Evolutionary conservation across 495 filamentous ascomycete species (phyloP), one percentile per base, ranked within the genome.

Genomic region (Massariosphaeria phaeospora): DNA sequence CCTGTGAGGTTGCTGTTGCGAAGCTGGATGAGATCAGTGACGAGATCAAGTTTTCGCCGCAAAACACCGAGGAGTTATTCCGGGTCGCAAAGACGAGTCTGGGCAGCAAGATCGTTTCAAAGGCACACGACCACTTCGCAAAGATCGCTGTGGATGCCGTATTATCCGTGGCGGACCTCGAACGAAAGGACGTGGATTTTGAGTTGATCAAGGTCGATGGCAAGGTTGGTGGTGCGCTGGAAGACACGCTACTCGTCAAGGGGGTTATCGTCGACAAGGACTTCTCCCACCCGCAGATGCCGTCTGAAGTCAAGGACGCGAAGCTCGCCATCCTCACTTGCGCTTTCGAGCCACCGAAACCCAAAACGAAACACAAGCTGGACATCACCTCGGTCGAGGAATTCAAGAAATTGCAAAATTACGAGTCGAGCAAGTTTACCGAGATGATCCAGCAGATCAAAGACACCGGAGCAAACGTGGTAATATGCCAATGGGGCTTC

Each of bases 361-460:
- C 93, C 41, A 99, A 99, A 83, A 99, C 93, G 23, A 99, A 99
- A 80, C 93, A 99, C 75, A 96, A 95, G 79, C 79, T 99, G 26
- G 94, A 99, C 63, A 99, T 99, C 69, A 94, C 90, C 50, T 87
- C 83, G 41, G 91, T 99, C 9, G 91, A 96, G 55, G 93, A 99
- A 71, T 99, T 95, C 76, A 95, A 93, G 77, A 89, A 88, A 67
- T 73, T 99, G 53, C 93, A 99, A 65, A 86, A 77, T 38, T 99
- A 99, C 71, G 93, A 99, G 72, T 83, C 81, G 54, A 83, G 86
- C 68, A 99, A 96, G 71, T 99, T 99, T 67, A 80, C 86, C 48
- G 93, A 97, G 75, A 99, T 99, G 93, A 95, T 99, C 62, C 77
- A 95, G 67, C 84, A 96, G 70, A 91, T 99, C 72, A 97, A 99